phyloP scores from a whole-genome alignment of 345 rosid species.

The Angophora floribunda region DNA sequence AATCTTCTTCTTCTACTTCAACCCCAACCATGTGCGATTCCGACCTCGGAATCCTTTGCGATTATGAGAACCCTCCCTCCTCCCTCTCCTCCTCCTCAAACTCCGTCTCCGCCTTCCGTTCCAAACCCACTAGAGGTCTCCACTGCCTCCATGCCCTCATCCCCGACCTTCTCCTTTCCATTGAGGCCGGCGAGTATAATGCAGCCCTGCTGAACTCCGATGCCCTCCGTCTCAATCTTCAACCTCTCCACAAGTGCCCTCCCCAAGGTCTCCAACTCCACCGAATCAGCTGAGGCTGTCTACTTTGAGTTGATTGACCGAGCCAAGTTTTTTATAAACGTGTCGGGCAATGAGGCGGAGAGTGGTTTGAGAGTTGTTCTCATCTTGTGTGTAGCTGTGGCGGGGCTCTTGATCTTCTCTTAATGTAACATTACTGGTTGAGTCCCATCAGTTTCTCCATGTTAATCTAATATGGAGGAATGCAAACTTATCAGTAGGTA shows the following conservation, averaged over 20 bases:
- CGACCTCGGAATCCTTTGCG: constrained; percentile 15
- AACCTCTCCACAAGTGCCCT: neutral
- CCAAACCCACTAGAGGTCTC: neutral
- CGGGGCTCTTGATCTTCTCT: constrained; percentile 49
- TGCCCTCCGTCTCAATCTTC: constrained; percentile 15
- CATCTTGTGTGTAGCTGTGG: constrained; percentile 45
- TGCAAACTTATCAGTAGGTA: neutral
- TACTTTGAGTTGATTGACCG: constrained; percentile 40
- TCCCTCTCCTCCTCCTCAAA: neutral
- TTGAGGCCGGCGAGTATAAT: constrained; percentile 66
- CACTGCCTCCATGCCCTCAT: constrained; percentile 24
- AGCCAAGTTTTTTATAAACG: constrained; percentile 30
- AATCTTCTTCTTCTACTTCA: neutral
- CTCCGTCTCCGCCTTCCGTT: neutral
- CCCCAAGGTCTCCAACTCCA: constrained; percentile 15
- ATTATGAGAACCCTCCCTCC: constrained; percentile 28
- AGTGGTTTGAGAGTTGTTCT: constrained; percentile 39
- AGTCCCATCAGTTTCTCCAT: neutral
- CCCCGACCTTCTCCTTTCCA: constrained; percentile 26
- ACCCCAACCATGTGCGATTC: neutral
- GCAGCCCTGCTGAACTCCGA: constrained; percentile 40
- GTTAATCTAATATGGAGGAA: neutral
- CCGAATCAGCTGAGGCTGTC: constrained; percentile 26
- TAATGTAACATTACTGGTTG: constrained; percentile 59
- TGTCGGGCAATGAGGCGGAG: constrained; percentile 17